Evolutionary conservation across 1,284 basidiomycete genomes (phyloP).

Genomic region (Vanrija sp.): DNA sequence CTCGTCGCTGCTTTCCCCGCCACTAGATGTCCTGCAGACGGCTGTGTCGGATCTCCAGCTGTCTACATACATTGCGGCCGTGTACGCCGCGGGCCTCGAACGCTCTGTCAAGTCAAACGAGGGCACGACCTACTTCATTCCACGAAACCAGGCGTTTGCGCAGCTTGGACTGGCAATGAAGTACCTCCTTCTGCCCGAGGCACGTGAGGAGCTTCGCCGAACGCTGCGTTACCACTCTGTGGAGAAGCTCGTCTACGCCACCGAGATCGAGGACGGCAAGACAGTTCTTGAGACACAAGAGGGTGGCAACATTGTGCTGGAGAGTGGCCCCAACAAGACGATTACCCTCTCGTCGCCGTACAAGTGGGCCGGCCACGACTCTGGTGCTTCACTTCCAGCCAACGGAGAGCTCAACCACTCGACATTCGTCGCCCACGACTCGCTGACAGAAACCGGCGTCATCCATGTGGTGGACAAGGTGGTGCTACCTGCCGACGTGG

Average conservation of each 20-base stretch:
- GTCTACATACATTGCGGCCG: slow-evolving; percentile 83
- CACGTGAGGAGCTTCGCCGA: slow-evolving; percentile 72
- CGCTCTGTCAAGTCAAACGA: slow-evolving; percentile 64
- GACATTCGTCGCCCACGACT: slow-evolving; percentile 53
- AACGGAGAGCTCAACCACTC: slow-evolving; percentile 43
- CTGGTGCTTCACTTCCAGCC: slow-evolving; percentile 48
- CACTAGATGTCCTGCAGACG: slow-evolving; percentile 73
- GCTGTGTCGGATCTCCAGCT: slow-evolving; percentile 77
- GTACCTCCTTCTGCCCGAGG: slow-evolving; percentile 67
- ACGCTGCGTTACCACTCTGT: slow-evolving; percentile 84
- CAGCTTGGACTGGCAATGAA: slow-evolving; percentile 83
- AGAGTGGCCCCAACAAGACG: slow-evolving; percentile 23
- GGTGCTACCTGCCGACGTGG: slow-evolving; percentile 80
- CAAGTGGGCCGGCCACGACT: slow-evolving; percentile 40
- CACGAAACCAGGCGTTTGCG: slow-evolving; percentile 81
- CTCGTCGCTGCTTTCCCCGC: slow-evolving; percentile 75
- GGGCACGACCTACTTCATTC: slow-evolving; percentile 78
- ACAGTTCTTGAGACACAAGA: slow-evolving; percentile 44
- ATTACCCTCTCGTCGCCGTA: slow-evolving; percentile 30
- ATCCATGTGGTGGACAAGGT: slow-evolving; percentile 83
- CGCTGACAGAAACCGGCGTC: slow-evolving; percentile 77
- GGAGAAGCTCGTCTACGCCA: slow-evolving; percentile 69
- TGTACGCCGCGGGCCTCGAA: slow-evolving; percentile 78
- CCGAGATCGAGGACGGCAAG: slow-evolving; percentile 45
- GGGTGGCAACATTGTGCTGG: slow-evolving; percentile 48